Percentiles rank a stretch among this genome's conserved stretches.
phyloP scores from a whole-genome alignment of 2,329 filamentous ascomycete genomes.

The Ascocoryne sarcoides region DNA sequence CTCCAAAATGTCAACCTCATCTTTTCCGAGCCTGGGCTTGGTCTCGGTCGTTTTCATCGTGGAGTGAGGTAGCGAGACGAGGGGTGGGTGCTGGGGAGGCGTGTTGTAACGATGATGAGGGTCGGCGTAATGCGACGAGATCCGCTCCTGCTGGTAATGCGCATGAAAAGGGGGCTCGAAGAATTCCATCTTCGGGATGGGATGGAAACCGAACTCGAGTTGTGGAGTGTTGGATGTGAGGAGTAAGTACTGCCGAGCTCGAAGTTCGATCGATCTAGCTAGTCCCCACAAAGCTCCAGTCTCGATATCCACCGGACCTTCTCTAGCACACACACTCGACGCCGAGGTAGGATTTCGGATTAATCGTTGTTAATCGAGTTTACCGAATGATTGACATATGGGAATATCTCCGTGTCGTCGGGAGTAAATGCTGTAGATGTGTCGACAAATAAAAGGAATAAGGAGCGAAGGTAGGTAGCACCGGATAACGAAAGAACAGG shows the following conservation, averaged over 20 bases:
- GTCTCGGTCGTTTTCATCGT: slow-evolving; percentile 23
- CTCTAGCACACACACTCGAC: neutral
- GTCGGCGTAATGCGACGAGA: slow-evolving; percentile 13
- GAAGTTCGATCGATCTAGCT: no score
- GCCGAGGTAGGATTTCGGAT: neutral
- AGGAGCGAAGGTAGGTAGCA: neutral
- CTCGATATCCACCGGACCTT: neutral
- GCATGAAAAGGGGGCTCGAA: slow-evolving; percentile 18
- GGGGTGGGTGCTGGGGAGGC: slow-evolving; percentile 26
- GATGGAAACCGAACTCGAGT: neutral
- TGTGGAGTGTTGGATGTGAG: neutral
- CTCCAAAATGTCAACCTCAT: slow-evolving; percentile 51
- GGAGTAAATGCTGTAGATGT: no score
- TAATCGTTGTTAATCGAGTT: neutral
- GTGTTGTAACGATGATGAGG: slow-evolving; percentile 15
- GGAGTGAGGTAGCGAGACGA: slow-evolving; percentile 18
- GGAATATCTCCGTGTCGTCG: neutral
- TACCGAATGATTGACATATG: neutral
- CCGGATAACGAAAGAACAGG: neutral
- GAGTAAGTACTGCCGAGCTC: no score
- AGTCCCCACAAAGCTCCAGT: neutral
- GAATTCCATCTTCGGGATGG: slow-evolving; percentile 22
- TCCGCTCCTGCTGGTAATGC: slow-evolving; percentile 17
- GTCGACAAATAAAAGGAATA: no score
- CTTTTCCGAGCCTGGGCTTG: slow-evolving; percentile 41